Percentiles rank a stretch among this genome's conserved stretches.
Evolutionary conservation across 2,329 filamentous ascomycete genomes (phyloP).

Genomic region (Cladobotryum protrusum): DNA sequence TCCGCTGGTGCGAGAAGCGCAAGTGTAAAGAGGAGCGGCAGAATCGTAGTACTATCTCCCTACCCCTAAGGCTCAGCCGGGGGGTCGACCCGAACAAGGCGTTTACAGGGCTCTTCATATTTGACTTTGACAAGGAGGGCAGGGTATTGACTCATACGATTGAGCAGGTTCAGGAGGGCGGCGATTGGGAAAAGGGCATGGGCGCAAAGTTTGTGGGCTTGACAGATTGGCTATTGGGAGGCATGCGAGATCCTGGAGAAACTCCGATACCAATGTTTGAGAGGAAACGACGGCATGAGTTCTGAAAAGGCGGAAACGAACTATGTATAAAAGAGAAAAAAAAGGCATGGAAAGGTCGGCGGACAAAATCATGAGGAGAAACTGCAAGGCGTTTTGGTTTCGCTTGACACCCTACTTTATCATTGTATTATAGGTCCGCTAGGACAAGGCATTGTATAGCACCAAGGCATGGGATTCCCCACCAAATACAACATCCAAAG

Average conservation of each 20-base stretch:
- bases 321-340: background rate
- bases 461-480: conserved; percentile 14
- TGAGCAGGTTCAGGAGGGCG: conserved; percentile 80
- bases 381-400: background rate
- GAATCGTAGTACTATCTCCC: conserved; percentile 38
- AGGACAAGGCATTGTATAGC: conserved; percentile 3
- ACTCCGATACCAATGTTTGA: conserved; percentile 32
- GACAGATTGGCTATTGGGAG: conserved; percentile 90
- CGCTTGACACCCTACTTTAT: too few relatives aligned
- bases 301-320: conserved; percentile 9
- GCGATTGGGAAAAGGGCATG: conserved; percentile 74
- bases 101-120: conserved; percentile 89
- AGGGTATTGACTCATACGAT: conserved; percentile 84
- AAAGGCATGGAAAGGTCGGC: background rate
- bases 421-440: too few relatives aligned
- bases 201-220: conserved; percentile 80
- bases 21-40: conserved; percentile 13
- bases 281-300: conserved; percentile 17
- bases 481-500: background rate
- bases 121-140: conserved; percentile 87
- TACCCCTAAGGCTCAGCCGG: conserved; percentile 32
- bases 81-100: conserved; percentile 57
- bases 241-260: conserved; percentile 43
- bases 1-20: conserved; percentile 67
- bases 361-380: background rate